phyloP scores from a whole-genome alignment of 148 eudicot species.

The Chenopodium formosanum region DNA sequence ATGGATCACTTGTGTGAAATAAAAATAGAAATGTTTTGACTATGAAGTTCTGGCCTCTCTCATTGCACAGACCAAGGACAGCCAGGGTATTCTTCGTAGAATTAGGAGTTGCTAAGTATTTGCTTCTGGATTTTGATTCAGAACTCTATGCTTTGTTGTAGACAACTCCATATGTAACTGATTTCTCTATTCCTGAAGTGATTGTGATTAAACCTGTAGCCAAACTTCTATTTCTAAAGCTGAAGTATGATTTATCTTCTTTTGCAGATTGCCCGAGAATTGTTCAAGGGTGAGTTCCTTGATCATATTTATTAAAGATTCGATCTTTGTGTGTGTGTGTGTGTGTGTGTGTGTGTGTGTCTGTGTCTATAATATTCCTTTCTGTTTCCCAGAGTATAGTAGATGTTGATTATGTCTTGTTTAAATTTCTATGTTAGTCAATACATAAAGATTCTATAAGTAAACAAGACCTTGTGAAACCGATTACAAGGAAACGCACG shows the following conservation, averaged over 20 bases:
- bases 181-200: neutral
- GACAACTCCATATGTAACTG: neutral
- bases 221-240: neutral
- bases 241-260: conserved; percentile 11
- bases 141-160: neutral
- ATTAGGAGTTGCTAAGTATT: neutral
- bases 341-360: neutral
- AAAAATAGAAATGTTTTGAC: neutral
- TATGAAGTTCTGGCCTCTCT: neutral
- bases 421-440: no score
- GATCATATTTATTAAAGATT: conserved; percentile 7
- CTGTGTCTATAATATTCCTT: neutral
- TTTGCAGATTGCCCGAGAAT: conserved; percentile 74
- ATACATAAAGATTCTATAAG: no score
- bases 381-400: neutral
- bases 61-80: neutral
- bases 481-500: no score
- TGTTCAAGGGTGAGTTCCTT: conserved; percentile 62
- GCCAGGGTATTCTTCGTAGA: neutral
- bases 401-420: neutral
- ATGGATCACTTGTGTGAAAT: neutral
- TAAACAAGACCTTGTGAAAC: no score
- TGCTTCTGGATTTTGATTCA: neutral
- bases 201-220: neutral
- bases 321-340: neutral